Percentiles rank a stretch among this genome's conserved stretches.
Conservation (phyloP, 2,329 filamentous ascomycete genomes). For the Venturia carpophila region DNA sequence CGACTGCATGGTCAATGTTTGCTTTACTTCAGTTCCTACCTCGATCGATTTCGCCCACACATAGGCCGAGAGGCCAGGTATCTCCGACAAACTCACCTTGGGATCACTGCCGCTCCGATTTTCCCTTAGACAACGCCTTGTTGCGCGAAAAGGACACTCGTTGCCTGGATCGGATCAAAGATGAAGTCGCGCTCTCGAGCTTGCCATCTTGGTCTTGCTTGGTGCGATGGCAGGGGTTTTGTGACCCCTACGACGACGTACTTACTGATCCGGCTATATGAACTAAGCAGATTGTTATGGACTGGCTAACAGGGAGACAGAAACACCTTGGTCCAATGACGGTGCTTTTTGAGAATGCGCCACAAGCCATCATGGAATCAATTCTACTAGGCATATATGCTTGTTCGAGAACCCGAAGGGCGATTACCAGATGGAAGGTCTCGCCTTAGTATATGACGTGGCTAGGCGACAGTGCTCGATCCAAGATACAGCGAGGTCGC, state of each 20-base stretch:
- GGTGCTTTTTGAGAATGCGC: too few species aligned
- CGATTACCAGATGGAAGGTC: too few species aligned
- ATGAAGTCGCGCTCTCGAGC: background rate
- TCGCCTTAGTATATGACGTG: too few species aligned
- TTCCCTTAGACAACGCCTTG: background rate
- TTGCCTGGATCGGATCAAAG: background rate
- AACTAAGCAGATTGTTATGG: too few species aligned
- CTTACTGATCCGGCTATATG: too few species aligned
- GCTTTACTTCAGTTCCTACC: background rate
- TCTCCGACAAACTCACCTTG: background rate
- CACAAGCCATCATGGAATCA: too few species aligned
- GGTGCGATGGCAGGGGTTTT: background rate
- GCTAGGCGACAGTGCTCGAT: too few species aligned
- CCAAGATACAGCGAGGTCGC: too few species aligned
- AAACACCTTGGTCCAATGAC: too few species aligned
- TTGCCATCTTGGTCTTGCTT: background rate
- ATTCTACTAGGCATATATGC: too few species aligned
- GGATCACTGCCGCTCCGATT: background rate
- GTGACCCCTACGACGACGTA: background rate
- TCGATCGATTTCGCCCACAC: background rate
- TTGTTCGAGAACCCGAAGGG: too few species aligned
- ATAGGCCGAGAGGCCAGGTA: background rate
- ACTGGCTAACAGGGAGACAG: too few species aligned
- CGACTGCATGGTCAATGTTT: background rate
- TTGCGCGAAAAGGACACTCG: background rate